phyloP scores from a whole-genome alignment of 768 basidiomycete genomes.

The Mycena rebaudengoi region DNA sequence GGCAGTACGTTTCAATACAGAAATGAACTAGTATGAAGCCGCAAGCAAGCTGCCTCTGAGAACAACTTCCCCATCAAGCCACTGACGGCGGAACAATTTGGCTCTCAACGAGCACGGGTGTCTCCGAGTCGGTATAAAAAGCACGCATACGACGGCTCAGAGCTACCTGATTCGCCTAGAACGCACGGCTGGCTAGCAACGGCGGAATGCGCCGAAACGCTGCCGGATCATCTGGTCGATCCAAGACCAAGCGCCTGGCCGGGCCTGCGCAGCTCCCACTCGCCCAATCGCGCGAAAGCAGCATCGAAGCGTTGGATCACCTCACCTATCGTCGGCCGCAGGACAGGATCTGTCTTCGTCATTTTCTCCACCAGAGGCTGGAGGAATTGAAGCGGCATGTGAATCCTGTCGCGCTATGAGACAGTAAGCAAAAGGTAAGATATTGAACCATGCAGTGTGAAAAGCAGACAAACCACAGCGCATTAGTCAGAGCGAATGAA shows the following conservation, averaged over 20 bases:
- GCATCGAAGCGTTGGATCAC: slow-evolving; percentile 32
- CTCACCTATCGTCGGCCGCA: slow-evolving; percentile 38
- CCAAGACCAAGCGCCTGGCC: slow-evolving; percentile 21
- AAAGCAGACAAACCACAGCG: neutral
- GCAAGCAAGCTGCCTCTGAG: too few relatives aligned
- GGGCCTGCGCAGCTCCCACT: slow-evolving; percentile 33
- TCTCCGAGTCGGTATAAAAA: slow-evolving; percentile 24
- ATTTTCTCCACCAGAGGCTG: slow-evolving; percentile 34
- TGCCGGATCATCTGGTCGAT: slow-evolving; percentile 19
- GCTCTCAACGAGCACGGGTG: too few relatives aligned
- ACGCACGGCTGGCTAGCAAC: neutral
- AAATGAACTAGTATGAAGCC: too few relatives aligned
- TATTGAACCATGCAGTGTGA: neutral
- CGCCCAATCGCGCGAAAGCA: slow-evolving; percentile 21
- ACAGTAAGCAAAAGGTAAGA: neutral
- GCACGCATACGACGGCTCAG: slow-evolving; percentile 17
- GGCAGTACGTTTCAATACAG: too few relatives aligned
- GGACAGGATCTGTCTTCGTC: slow-evolving; percentile 36
- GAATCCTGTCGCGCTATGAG: slow-evolving; percentile 3
- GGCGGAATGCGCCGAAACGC: slow-evolving; percentile 11
- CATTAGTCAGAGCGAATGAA: slow-evolving; percentile 28
- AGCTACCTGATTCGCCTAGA: neutral
- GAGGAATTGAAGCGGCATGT: slow-evolving; percentile 37
- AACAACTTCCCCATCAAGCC: too few relatives aligned
- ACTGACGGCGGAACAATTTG: too few relatives aligned